Percentiles rank a stretch among this genome's conserved stretches.
Evolutionary conservation across 805 yeast species (phyloP).

Genomic region (Clavispora asparagi): DNA sequence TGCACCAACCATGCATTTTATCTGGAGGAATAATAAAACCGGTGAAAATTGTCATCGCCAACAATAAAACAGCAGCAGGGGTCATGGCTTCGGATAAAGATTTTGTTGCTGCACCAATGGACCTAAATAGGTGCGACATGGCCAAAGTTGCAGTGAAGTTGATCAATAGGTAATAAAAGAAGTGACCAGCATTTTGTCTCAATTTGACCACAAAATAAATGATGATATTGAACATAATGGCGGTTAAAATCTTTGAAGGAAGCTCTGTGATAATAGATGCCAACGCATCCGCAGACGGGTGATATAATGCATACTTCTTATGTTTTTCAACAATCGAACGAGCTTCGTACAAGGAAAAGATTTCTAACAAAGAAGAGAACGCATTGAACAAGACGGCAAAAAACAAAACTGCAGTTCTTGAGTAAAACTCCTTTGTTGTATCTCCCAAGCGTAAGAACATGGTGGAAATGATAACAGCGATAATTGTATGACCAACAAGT

Average conservation of each 20-base stretch:
- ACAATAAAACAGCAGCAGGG: slow-evolving; percentile 48
- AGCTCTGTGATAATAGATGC: slow-evolving; percentile 57
- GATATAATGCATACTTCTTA: slow-evolving; percentile 50
- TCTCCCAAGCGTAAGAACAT: slow-evolving; percentile 48
- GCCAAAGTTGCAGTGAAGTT: slow-evolving; percentile 38
- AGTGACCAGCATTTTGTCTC: slow-evolving; percentile 46
- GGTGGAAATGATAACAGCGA: slow-evolving; percentile 54
- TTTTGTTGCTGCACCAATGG: slow-evolving; percentile 46
- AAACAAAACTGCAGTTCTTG: slow-evolving; percentile 61
- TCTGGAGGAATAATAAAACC: slow-evolving; percentile 59
- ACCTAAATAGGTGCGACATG: slow-evolving; percentile 55
- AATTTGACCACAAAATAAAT: slow-evolving; percentile 52
- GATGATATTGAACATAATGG: slow-evolving; percentile 44
- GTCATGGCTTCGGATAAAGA: slow-evolving; percentile 53
- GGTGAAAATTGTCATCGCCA: slow-evolving; percentile 53
- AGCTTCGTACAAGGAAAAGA: slow-evolving; percentile 49
- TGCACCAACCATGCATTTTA: slow-evolving; percentile 59
- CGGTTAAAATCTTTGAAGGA: slow-evolving; percentile 43
- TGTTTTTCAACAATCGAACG: slow-evolving; percentile 58
- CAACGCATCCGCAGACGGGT: slow-evolving; percentile 60
- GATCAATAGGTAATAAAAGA: slow-evolving; percentile 48
- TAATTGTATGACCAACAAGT: slow-evolving; percentile 41
- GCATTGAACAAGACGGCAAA: slow-evolving; percentile 62
- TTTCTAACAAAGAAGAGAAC: slow-evolving; percentile 55
- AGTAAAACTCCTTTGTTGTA: slow-evolving; percentile 44